phyloP scores from a whole-genome alignment of 1,284 basidiomycete species.

The Ceratobasidium sp. region DNA sequence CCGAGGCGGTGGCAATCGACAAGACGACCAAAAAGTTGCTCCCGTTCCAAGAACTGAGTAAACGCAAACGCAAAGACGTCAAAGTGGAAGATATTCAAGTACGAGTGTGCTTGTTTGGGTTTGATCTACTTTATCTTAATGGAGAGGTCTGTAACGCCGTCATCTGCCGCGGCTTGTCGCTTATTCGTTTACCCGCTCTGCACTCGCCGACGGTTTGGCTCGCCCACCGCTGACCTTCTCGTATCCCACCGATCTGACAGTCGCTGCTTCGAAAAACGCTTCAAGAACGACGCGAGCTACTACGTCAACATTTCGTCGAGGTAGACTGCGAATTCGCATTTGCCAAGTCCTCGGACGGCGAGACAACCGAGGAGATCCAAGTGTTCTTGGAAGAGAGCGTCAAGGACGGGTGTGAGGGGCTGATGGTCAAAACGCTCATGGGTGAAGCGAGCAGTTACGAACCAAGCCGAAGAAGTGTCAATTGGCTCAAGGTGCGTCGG shows the following conservation, averaged over 20 bases:
- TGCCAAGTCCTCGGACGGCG: slow-evolving; percentile 88
- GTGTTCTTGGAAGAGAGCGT: slow-evolving; percentile 94
- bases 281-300: slow-evolving; percentile 74
- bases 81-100: slow-evolving; percentile 97
- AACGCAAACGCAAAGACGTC: slow-evolving; percentile 96
- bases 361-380: slow-evolving; percentile 93
- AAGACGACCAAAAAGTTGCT: slow-evolving; percentile 81
- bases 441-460: slow-evolving; percentile 92
- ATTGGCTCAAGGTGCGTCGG: slow-evolving; percentile 89
- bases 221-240: no score
- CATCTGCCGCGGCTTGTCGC: not conserved
- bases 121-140: slow-evolving; percentile 94
- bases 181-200: slow-evolving; percentile 8
- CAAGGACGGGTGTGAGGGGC: slow-evolving; percentile 96
- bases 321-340: slow-evolving; percentile 93
- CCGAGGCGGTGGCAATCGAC: slow-evolving; percentile 97
- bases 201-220: not conserved
- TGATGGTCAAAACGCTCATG: slow-evolving; percentile 99
- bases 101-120: slow-evolving; percentile 92
- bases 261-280: slow-evolving; percentile 61
- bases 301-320: slow-evolving; percentile 79
- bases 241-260: slow-evolving; percentile 37
- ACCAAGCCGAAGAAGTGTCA: slow-evolving; percentile 91
- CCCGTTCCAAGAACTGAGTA: slow-evolving; percentile 97
- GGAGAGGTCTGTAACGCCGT: slow-evolving; percentile 73